Percentiles rank a stretch among this genome's conserved stretches.
Conservation (phyloP, 768 basidiomycete genomes). For the Astraeus odoratus region DNA sequence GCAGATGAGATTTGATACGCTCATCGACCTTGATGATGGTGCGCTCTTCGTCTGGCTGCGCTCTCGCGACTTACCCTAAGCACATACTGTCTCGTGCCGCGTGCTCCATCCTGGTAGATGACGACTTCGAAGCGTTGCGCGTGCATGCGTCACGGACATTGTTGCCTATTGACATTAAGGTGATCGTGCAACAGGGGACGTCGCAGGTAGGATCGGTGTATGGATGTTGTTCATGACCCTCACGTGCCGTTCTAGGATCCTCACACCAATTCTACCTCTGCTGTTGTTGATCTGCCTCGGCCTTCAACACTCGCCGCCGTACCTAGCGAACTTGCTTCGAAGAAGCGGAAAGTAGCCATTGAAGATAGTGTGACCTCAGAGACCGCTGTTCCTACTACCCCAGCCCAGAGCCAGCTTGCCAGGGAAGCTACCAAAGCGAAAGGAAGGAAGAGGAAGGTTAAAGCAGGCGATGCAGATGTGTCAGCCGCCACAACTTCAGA, state of each 20-base stretch:
- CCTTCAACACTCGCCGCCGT: not conserved
- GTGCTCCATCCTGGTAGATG: slow-evolving; percentile 42
- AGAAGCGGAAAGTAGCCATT: slow-evolving; percentile 6
- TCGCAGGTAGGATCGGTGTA: not conserved
- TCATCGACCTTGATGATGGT: slow-evolving; percentile 77
- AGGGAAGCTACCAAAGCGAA: not conserved
- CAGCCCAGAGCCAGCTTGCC: not conserved
- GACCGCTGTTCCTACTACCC: slow-evolving; percentile 1
- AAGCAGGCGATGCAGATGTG: slow-evolving; percentile 4
- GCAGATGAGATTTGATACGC: slow-evolving; percentile 48
- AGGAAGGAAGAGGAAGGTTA: slow-evolving; percentile 7
- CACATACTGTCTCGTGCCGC: slow-evolving; percentile 3
- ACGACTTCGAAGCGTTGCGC: slow-evolving; percentile 72
- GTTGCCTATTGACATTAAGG: slow-evolving; percentile 33
- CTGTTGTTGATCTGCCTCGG: not conserved
- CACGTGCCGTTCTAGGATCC: not conserved
- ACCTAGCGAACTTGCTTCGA: not conserved
- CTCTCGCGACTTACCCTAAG: not conserved
- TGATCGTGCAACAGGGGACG: slow-evolving; percentile 14
- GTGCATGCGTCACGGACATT: slow-evolving; percentile 32
- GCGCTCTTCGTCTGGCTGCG: slow-evolving; percentile 12
- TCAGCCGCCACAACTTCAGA: not conserved
- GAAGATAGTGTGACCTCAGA: slow-evolving; percentile 2
- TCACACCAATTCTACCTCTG: not conserved
- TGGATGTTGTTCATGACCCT: not conserved